Evolutionary conservation across 805 yeast genomes (phyloP).

Genomic region (Ogataea methylovora): DNA sequence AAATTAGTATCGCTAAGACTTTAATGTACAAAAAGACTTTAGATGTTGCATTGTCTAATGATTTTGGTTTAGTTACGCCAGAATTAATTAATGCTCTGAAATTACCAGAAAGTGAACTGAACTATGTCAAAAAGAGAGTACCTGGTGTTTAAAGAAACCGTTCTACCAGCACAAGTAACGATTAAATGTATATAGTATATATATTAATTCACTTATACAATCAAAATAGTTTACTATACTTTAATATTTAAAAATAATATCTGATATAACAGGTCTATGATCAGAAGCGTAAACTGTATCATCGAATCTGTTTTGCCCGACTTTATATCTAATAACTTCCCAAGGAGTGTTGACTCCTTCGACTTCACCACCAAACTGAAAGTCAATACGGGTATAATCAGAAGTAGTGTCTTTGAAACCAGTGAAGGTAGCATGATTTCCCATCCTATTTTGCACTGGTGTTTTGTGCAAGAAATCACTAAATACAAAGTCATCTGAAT

Average conservation of each 20-base stretch:
- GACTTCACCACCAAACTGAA: conserved; percentile 25
- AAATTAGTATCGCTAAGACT: conserved; percentile 41
- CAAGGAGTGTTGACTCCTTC: conserved; percentile 11
- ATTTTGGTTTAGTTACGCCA: conserved; percentile 18
- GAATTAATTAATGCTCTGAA: conserved; percentile 30
- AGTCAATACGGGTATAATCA: conserved; percentile 30
- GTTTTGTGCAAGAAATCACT: conserved; percentile 20
- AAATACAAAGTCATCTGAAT: conserved; percentile 16
- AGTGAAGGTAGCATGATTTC: conserved; percentile 31
- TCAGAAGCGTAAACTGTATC: conserved; percentile 32
- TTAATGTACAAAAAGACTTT: conserved; percentile 46
- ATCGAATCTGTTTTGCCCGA: conserved; percentile 30
- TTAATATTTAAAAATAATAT: conserved; percentile 11
- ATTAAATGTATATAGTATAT: no score
- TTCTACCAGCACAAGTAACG: no score
- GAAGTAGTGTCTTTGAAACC: conserved; percentile 25
- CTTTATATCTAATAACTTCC: conserved; percentile 20
- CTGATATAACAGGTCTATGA: conserved; percentile 38
- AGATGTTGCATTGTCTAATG: conserved; percentile 27
- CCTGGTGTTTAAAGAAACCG: no score
- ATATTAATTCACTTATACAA: no score
- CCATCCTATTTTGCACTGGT: conserved; percentile 20
- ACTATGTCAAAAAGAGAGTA: conserved; percentile 10
- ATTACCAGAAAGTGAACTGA: conserved; percentile 38
- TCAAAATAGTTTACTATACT: no score